Evolutionary conservation across 1,284 basidiomycete species (phyloP).

Genomic region (Leccinum insolens): DNA sequence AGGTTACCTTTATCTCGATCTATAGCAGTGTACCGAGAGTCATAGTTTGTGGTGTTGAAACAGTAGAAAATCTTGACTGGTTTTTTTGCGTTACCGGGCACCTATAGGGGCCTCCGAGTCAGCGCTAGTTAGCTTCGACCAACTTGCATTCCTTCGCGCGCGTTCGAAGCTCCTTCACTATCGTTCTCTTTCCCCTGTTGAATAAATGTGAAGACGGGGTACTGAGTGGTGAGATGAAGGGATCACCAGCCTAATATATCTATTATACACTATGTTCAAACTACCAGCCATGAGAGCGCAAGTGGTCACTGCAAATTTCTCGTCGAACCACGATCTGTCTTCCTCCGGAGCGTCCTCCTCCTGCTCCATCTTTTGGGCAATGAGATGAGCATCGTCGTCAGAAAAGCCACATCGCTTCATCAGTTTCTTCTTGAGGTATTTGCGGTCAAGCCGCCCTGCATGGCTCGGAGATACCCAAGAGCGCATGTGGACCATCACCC

Average conservation of each 20-base stretch:
- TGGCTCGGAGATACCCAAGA: conserved; percentile 22
- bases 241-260: background rate
- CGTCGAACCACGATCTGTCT: conserved; percentile 23
- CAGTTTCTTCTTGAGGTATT: conserved; percentile 24
- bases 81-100: background rate
- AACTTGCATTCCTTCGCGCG: no score
- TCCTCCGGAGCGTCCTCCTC: conserved; percentile 15
- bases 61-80: background rate
- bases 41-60: background rate
- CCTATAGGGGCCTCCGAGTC: no score
- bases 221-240: background rate
- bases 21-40: background rate
- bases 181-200: background rate
- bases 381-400: conserved; percentile 20
- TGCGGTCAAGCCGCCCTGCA: conserved; percentile 10
- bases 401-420: conserved; percentile 30
- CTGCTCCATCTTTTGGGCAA: conserved; percentile 26
- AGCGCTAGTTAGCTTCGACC: no score
- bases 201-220: no score
- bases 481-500: conserved; percentile 32
- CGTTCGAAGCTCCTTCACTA: no score
- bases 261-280: conserved; percentile 4
- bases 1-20: background rate
- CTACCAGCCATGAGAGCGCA: background rate
- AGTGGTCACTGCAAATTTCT: conserved; percentile 19